Evolutionary conservation across 1,284 basidiomycete species (phyloP).

Genomic region (Tilletia walkeri): DNA sequence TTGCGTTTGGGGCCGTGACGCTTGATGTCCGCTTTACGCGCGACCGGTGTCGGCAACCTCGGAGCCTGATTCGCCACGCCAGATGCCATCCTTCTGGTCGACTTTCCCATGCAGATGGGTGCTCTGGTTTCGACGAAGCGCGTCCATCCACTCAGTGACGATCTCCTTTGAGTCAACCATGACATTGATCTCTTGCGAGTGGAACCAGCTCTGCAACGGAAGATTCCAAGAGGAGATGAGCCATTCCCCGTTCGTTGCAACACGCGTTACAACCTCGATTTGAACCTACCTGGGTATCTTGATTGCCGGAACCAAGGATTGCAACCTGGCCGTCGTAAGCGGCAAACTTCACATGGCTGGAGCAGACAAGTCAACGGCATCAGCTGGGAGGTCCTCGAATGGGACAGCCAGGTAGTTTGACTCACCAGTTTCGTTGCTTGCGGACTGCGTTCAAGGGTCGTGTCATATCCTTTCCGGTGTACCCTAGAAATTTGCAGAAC

Average conservation of each 20-base stretch:
- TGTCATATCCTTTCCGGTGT: slow-evolving; percentile 68
- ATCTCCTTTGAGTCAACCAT: slow-evolving; percentile 69
- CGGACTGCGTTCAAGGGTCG: slow-evolving; percentile 70
- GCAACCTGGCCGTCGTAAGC: slow-evolving; percentile 70
- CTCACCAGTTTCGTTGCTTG: slow-evolving; percentile 70
- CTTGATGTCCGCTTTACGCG: background rate
- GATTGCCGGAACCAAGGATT: slow-evolving; percentile 71
- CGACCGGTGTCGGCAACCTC: slow-evolving; percentile 42
- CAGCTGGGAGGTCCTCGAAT: background rate
- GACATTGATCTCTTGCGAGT: slow-evolving; percentile 74
- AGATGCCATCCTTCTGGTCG: slow-evolving; percentile 68
- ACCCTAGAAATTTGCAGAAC: slow-evolving; percentile 35
- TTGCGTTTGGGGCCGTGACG: too few relatives aligned
- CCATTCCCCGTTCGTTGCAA: slow-evolving; percentile 19
- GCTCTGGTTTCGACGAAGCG: slow-evolving; percentile 69
- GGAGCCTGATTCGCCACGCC: slow-evolving; percentile 62
- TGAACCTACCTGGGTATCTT: slow-evolving; percentile 55
- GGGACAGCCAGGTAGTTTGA: background rate
- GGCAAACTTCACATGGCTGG: slow-evolving; percentile 65
- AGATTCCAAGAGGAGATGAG: slow-evolving; percentile 24
- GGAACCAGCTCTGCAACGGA: slow-evolving; percentile 69
- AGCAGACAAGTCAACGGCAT: background rate
- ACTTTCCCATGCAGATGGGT: slow-evolving; percentile 67
- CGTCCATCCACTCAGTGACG: slow-evolving; percentile 67
- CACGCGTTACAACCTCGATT: background rate